Percentiles rank a stretch among this genome's conserved stretches.
Evolutionary conservation across 768 basidiomycete species (phyloP).

Genomic region (Tricholoma furcatifolium): DNA sequence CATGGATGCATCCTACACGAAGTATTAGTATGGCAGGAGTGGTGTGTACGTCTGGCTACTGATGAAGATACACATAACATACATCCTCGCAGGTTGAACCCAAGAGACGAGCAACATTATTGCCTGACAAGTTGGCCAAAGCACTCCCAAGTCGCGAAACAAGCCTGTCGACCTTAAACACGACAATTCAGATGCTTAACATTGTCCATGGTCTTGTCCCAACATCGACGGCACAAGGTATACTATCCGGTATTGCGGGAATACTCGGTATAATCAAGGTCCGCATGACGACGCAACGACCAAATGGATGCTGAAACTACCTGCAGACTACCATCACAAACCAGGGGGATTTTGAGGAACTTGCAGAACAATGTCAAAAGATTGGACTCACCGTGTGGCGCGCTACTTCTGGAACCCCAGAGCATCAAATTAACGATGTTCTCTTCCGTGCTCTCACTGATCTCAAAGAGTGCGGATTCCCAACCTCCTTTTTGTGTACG

Average conservation of each 20-base stretch:
- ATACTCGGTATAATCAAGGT: slow-evolving; percentile 12
- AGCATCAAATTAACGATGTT: too few relatives aligned
- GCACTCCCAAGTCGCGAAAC: too few relatives aligned
- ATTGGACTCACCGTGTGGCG: slow-evolving; percentile 9
- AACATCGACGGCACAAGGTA: neutral
- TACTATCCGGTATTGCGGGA: slow-evolving; percentile 2
- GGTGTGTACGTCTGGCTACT: too few relatives aligned
- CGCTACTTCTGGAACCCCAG: slow-evolving; percentile 1
- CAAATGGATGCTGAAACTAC: neutral
- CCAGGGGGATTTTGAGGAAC: slow-evolving; percentile 10
- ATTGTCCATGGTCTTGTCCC: slow-evolving; percentile 4
- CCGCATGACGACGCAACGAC: neutral
- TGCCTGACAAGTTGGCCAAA: neutral
- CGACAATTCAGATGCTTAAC: slow-evolving; percentile 2
- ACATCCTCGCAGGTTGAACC: neutral
- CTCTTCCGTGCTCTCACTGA: neutral
- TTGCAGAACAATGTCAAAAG: slow-evolving; percentile 11
- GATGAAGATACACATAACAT: too few relatives aligned
- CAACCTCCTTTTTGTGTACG: neutral
- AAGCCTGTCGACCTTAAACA: too few relatives aligned
- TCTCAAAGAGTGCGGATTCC: neutral
- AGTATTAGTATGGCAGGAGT: too few relatives aligned
- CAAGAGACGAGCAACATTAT: neutral
- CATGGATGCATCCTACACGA: too few relatives aligned
- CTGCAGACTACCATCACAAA: slow-evolving; percentile 4